phyloP scores from a whole-genome alignment of 495 filamentous ascomycete genomes.

The Penicillium odoratum region DNA sequence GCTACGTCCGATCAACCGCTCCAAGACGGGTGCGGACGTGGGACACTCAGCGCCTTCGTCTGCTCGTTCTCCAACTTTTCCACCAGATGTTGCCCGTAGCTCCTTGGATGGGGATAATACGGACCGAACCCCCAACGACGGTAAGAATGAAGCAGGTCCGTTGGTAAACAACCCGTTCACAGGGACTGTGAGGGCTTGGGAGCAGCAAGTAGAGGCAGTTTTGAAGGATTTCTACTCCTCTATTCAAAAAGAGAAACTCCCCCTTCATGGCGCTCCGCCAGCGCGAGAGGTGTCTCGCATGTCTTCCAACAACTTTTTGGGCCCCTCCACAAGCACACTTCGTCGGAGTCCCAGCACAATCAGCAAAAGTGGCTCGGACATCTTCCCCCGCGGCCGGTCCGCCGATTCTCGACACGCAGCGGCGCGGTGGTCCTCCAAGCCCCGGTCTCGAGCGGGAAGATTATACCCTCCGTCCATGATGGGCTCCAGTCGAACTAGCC shows the following conservation, averaged over 20 bases:
- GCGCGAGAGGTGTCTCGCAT: slow-evolving; percentile 41
- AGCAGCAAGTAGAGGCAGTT: slow-evolving; percentile 82
- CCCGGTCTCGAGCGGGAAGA: slow-evolving; percentile 71
- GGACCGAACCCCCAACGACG: slow-evolving; percentile 32
- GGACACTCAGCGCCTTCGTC: slow-evolving; percentile 19
- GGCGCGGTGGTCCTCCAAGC: slow-evolving; percentile 78
- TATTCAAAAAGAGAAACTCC: slow-evolving; percentile 80
- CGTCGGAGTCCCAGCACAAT: slow-evolving; percentile 86
- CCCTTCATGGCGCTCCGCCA: slow-evolving; percentile 68
- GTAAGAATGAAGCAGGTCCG: slow-evolving; percentile 42
- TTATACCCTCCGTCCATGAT: slow-evolving; percentile 76
- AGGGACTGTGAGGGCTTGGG: slow-evolving; percentile 80
- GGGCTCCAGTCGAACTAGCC: slow-evolving; percentile 88
- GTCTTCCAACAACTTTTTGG: slow-evolving; percentile 49
- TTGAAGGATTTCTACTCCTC: slow-evolving; percentile 91
- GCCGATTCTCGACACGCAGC: slow-evolving; percentile 65
- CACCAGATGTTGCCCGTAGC: slow-evolving; percentile 18
- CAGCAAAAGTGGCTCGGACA: slow-evolving; percentile 84
- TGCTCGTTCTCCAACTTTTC: slow-evolving; percentile 27
- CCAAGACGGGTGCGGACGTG: slow-evolving; percentile 20
- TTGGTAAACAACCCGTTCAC: slow-evolving; percentile 78
- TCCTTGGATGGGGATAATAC: slow-evolving; percentile 27
- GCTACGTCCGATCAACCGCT: slow-evolving; percentile 43
- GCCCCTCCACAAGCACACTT: slow-evolving; percentile 55
- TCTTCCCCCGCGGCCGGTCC: slow-evolving; percentile 68